Evolutionary conservation across 192 early-diverging fungal genomes (phyloP).

Genomic region (Fimicolochytrium jonesii): DNA sequence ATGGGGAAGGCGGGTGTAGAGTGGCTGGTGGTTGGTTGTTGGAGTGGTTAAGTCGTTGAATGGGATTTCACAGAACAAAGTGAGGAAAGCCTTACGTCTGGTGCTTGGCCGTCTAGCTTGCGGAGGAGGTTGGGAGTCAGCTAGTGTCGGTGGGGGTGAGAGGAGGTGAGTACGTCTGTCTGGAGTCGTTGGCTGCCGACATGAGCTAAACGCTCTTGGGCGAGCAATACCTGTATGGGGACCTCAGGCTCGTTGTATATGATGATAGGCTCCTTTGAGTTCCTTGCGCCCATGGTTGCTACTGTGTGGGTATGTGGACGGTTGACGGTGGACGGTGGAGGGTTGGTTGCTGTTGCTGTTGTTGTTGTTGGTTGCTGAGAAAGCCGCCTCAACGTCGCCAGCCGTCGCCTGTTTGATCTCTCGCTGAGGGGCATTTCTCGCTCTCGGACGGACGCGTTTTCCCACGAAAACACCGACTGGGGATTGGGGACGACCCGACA

Average conservation of each 20-base stretch:
- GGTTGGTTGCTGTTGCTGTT: too few species aligned
- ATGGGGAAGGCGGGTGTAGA: background rate
- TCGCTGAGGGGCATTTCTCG: too few species aligned
- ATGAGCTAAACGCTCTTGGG: background rate
- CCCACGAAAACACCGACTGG: too few species aligned
- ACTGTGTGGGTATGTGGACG: too few species aligned
- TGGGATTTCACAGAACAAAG: too few species aligned
- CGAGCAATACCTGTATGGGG: slow-evolving; percentile 14
- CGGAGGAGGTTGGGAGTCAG: slow-evolving; percentile 28
- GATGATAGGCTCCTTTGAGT: slow-evolving; percentile 27
- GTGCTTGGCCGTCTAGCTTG: slow-evolving; percentile 24
- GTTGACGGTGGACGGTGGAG: too few species aligned
- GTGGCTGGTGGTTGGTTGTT: background rate
- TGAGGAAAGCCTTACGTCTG: slow-evolving; percentile 12
- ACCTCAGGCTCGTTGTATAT: slow-evolving; percentile 34
- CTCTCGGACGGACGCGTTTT: too few species aligned
- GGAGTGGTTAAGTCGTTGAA: background rate
- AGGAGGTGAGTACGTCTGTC: background rate
- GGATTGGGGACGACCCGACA: too few species aligned
- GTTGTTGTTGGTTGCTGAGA: too few species aligned
- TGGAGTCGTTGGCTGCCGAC: background rate
- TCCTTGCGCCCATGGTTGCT: slow-evolving; percentile 28
- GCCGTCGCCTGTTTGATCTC: too few species aligned
- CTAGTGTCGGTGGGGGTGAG: background rate
- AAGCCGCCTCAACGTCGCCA: too few species aligned